Evolutionary conservation across 768 basidiomycete species (phyloP), one percentile per base, ranked within the genome.

Genomic region (Kwoniella dendrophila): DNA sequence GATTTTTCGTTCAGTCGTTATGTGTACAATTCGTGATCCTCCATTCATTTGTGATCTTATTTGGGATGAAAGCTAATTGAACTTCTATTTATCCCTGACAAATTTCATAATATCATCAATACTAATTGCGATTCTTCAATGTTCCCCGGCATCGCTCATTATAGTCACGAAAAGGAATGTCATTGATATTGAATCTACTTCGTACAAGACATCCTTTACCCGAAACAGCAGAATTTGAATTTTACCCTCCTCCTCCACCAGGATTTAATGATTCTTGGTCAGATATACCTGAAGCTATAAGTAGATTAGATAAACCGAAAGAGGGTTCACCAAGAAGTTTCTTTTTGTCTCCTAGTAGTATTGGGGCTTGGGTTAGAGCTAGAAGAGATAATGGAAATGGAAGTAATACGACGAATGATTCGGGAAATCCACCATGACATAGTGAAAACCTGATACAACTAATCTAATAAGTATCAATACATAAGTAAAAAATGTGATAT

Each of bases 141-240:
- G 24, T 26, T 20, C 30, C 24, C 54, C 51, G 16, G 26, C 14
- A 53, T 34, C 51, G 16, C 64, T 12, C 16, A 43, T 16, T 26
- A 6, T 54, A 77, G 75, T 68, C 77, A 8, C 63, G 75, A 12
- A 68, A 77, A 79, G 92, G 92, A 5, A 88, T 96, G 63, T 86
- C 88, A 41, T 83, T 92, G 43, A 88, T 95, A 59, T 83, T 95
- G 50, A 83, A 83, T 62, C 83, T 90, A 54, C 80, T 95, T 32
- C 88, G 91, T 44, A 87, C 91, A 78, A 87, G 90, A 51, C 88
- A 90, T 59, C 82, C 82, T 49, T 82, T 85, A 62, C 82, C 84
- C 4, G 77, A 73, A 30, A 69, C 73, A 20, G 71, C 65, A 24
- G 73, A 75, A 48, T 70, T 64, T 54, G 73, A 75, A 53, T 68